Percentiles rank a stretch among this genome's conserved stretches.
Evolutionary conservation across 108 stramenopile genomes (phyloP).

Genomic region (Conticribra guillardii): DNA sequence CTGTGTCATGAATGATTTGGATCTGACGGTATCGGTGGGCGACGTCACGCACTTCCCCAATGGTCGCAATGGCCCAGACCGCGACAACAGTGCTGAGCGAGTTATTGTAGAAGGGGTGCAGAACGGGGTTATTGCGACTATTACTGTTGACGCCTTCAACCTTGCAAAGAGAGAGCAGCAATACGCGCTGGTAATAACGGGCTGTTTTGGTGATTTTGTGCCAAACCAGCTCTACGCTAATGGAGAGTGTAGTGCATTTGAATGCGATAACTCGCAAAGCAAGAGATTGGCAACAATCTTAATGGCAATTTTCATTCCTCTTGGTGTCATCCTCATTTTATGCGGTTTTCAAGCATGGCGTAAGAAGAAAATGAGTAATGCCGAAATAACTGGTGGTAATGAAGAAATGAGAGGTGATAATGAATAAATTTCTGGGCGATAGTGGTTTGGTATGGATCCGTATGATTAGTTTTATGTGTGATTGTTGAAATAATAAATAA

Average conservation of each 20-base stretch:
- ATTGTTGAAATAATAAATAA: too few relatives aligned
- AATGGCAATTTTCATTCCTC: slow-evolving; percentile 3
- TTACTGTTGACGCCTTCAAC: slow-evolving; percentile 37
- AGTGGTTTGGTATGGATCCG: too few relatives aligned
- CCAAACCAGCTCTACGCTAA: slow-evolving; percentile 18
- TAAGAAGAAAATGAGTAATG: too few relatives aligned
- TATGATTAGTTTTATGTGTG: too few relatives aligned
- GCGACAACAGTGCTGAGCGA: slow-evolving; percentile 53
- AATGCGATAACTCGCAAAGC: slow-evolving; percentile 28
- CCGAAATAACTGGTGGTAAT: too few relatives aligned
- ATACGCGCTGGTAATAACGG: slow-evolving; percentile 34
- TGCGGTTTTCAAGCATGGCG: too few relatives aligned
- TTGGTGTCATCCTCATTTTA: slow-evolving; percentile 13
- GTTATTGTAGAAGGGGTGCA: slow-evolving; percentile 36
- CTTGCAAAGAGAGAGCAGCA: slow-evolving; percentile 22
- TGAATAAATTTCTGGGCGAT: too few relatives aligned
- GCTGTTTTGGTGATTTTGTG: slow-evolving; percentile 48
- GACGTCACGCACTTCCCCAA: slow-evolving; percentile 63
- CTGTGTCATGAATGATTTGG: slow-evolving; percentile 36
- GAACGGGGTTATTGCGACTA: slow-evolving; percentile 28
- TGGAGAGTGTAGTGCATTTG: slow-evolving; percentile 30
- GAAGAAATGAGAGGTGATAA: too few relatives aligned
- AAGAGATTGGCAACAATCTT: neutral
- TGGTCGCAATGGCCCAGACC: slow-evolving; percentile 37
- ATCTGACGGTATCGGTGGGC: slow-evolving; percentile 15